phyloP scores from a whole-genome alignment of 768 basidiomycete genomes.

The Kwoniella heveanensis region DNA sequence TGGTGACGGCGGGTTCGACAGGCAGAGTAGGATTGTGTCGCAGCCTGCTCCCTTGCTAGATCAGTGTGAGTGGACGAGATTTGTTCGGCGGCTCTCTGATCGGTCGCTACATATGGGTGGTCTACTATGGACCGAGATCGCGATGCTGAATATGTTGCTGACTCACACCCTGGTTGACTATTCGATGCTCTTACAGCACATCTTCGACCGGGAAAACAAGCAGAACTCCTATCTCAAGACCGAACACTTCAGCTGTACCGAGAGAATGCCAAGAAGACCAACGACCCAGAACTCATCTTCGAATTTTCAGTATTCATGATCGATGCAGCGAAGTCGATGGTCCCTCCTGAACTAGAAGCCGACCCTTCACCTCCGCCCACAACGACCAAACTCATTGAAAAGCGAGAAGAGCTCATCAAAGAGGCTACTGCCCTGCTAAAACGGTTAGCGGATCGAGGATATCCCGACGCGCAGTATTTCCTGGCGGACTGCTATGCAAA shows the following conservation, averaged over 20 bases:
- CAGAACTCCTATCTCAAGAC: constrained; percentile 89
- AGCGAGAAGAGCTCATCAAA: constrained; percentile 73
- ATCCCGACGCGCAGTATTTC: constrained; percentile 93
- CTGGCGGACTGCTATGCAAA: constrained; percentile 98
- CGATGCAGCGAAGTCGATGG: constrained; percentile 89
- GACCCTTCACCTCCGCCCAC: constrained; percentile 18
- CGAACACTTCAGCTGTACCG: constrained; percentile 96
- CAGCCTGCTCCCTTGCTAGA: constrained; percentile 51
- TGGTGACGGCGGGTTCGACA: constrained; percentile 14
- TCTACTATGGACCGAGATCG: no score
- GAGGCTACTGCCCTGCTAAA: constrained; percentile 87
- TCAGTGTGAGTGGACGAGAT: constrained; percentile 55
- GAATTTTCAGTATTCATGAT: constrained; percentile 99
- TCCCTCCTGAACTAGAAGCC: constrained; percentile 59
- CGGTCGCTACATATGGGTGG: not conserved
- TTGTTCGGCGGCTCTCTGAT: no score
- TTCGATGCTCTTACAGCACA: constrained; percentile 60
- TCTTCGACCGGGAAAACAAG: constrained; percentile 87
- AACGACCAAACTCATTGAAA: constrained; percentile 38
- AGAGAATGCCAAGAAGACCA: constrained; percentile 96
- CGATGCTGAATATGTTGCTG: constrained; percentile 10
- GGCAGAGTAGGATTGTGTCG: constrained; percentile 35
- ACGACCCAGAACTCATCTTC: constrained; percentile 95
- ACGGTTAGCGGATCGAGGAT: constrained; percentile 88
- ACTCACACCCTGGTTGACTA: not conserved